Conservation (phyloP, 2,329 filamentous ascomycete genomes). For the Botrytis porri region DNA sequence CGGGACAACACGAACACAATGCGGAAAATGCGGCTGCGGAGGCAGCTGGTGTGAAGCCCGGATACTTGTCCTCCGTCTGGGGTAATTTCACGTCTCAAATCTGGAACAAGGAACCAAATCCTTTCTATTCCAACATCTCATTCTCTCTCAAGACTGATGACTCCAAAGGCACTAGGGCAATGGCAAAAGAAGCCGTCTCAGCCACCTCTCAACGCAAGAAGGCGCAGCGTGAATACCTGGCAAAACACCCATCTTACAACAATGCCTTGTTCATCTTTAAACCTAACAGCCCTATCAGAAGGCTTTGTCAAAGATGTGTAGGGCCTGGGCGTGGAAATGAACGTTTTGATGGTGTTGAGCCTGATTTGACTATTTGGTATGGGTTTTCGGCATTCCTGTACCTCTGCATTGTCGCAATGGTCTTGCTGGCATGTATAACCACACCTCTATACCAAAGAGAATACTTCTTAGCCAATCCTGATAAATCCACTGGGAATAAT, state of each 20-base stretch:
- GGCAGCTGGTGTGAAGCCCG: conserved; percentile 49
- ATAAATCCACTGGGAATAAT: conserved; percentile 60
- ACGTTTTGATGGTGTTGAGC: conserved; percentile 84
- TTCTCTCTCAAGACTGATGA: conserved; percentile 65
- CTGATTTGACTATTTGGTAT: conserved; percentile 89
- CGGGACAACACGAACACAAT: conserved; percentile 39
- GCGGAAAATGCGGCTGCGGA: conserved; percentile 37
- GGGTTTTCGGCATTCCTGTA: conserved; percentile 92
- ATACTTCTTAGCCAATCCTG: conserved; percentile 61
- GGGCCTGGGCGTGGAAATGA: conserved; percentile 85
- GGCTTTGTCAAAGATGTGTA: conserved; percentile 82
- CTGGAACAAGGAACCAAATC: conserved; percentile 76
- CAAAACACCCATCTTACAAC: conserved; percentile 86
- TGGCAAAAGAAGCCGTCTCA: conserved; percentile 87
- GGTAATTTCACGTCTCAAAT: conserved; percentile 55
- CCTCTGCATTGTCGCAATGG: conserved; percentile 92
- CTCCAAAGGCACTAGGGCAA: conserved; percentile 75
- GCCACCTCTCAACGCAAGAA: conserved; percentile 79
- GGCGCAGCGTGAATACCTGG: conserved; percentile 87
- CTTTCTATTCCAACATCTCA: conserved; percentile 85
- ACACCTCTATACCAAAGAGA: conserved; percentile 92
- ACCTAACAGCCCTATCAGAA: conserved; percentile 73
- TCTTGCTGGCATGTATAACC: conserved; percentile 89
- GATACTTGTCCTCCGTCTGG: conserved; percentile 60
- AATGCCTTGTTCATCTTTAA: conserved; percentile 85